These are phyloP conservation scores for Hemisphaericaspora nanyangensis DNA, from an alignment of 805 yeast genomes.

Conservation along the genomic window DNA sequence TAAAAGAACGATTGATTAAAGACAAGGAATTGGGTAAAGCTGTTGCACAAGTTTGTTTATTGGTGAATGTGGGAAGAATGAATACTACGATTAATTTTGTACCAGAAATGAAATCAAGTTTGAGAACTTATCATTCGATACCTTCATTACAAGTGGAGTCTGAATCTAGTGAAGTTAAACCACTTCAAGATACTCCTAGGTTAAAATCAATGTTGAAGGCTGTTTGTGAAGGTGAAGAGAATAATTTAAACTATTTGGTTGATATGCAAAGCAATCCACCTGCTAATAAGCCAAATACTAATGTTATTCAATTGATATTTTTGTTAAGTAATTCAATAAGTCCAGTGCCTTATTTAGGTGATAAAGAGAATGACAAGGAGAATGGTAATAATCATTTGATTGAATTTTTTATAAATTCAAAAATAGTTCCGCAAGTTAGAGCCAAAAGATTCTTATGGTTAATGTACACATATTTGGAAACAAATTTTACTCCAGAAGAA, in stretches of 20 bases:
- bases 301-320: conserved; percentile 65
- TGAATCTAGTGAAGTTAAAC: conserved; percentile 50
- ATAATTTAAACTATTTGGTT: conserved; percentile 42
- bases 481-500: conserved; percentile 53
- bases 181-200: conserved; percentile 92
- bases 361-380: conserved; percentile 9
- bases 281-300: conserved; percentile 50
- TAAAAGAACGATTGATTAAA: conserved; percentile 68
- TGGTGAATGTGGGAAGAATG: conserved; percentile 90
- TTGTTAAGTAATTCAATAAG: conserved; percentile 63
- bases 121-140: conserved; percentile 89
- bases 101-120: conserved; percentile 90
- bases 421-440: conserved; percentile 60
- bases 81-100: conserved; percentile 94
- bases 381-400: conserved; percentile 46
- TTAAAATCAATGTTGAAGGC: conserved; percentile 86
- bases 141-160: conserved; percentile 80
- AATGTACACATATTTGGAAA: conserved; percentile 73
- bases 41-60: conserved; percentile 74
- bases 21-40: conserved; percentile 63
- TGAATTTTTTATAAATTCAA: conserved; percentile 66
- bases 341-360: conserved; percentile 38
- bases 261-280: conserved; percentile 38
- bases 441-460: conserved; percentile 80
- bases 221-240: conserved; percentile 66